Conservation (phyloP, 257 asterid species). For the Solanum etuberosum region DNA sequence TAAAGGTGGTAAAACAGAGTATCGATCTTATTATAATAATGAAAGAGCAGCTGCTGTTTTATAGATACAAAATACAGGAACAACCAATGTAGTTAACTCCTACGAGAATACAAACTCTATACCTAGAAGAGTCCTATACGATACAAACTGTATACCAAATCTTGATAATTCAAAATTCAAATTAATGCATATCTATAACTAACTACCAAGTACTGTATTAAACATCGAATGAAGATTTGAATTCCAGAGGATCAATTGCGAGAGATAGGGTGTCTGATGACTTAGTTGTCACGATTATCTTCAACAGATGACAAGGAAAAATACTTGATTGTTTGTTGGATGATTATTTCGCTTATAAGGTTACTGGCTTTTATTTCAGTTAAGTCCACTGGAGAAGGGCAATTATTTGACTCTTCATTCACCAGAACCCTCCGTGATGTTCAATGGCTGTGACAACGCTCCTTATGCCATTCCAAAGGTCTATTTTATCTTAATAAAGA, state of each 20-base stretch:
- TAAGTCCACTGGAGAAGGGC: slow-evolving; percentile 37
- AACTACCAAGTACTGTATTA: too few species aligned
- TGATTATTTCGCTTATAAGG: slow-evolving; percentile 53
- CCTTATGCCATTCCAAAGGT: too few species aligned
- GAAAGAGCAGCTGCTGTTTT: too few species aligned
- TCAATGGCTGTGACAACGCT: slow-evolving; percentile 50
- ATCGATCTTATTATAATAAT: too few species aligned
- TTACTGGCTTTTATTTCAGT: slow-evolving; percentile 29
- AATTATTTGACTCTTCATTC: slow-evolving; percentile 46
- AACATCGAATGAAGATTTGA: slow-evolving; percentile 13
- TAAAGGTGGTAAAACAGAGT: too few species aligned
- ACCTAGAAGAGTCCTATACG: too few species aligned
- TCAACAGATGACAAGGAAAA: slow-evolving; percentile 40
- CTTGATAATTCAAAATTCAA: too few species aligned
- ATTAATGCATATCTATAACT: too few species aligned
- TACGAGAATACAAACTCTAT: too few species aligned
- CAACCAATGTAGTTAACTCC: too few species aligned
- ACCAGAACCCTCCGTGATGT: slow-evolving; percentile 35
- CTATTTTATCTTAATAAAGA: slow-evolving; percentile 6
- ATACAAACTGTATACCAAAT: too few species aligned
- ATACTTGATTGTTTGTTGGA: slow-evolving; percentile 80
- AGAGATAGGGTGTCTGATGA: slow-evolving; percentile 74
- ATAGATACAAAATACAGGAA: too few species aligned
- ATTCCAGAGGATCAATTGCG: slow-evolving; percentile 18
- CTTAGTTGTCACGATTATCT: slow-evolving; percentile 39